Evolutionary conservation across 1,284 basidiomycete genomes (phyloP).

Genomic region (Lentinus polychrous): DNA sequence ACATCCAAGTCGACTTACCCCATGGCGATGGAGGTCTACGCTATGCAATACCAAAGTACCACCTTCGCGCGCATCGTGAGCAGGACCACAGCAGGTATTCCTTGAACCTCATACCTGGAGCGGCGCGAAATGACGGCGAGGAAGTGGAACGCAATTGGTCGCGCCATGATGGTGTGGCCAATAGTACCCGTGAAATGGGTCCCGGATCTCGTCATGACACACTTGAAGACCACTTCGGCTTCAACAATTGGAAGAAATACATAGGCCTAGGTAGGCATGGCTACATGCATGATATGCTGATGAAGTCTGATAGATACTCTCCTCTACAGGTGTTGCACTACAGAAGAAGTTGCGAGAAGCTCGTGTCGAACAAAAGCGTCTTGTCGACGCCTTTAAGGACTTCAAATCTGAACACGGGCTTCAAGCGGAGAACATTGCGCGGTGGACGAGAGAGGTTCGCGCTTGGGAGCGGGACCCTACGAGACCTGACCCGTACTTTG

Average conservation of each 20-base stretch:
- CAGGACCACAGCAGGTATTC: slow-evolving; percentile 10
- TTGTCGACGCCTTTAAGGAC: not conserved
- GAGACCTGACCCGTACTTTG: not conserved
- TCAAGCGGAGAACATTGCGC: not conserved
- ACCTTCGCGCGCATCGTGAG: slow-evolving; percentile 4
- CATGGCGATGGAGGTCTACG: slow-evolving; percentile 1
- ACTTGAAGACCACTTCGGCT: slow-evolving; percentile 12
- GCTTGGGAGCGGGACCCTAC: slow-evolving; percentile 7
- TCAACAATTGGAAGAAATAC: slow-evolving; percentile 8
- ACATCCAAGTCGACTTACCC: slow-evolving; percentile 5
- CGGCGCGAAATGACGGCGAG: slow-evolving; percentile 18
- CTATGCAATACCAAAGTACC: slow-evolving; percentile 12
- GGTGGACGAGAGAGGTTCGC: slow-evolving; percentile 2
- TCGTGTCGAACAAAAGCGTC: not conserved
- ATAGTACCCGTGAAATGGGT: slow-evolving; percentile 15
- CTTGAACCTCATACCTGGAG: slow-evolving; percentile 14
- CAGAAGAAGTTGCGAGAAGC: too few species aligned
- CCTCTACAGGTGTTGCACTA: too few species aligned
- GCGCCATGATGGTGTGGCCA: slow-evolving; percentile 7
- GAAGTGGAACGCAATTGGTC: slow-evolving; percentile 19
- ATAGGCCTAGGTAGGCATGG: slow-evolving; percentile 9
- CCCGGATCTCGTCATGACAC: slow-evolving; percentile 12
- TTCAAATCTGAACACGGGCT: too few species aligned
- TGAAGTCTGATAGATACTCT: not conserved
- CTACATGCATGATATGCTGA: too few species aligned